Evolutionary conservation across 1,284 basidiomycete species (phyloP).

Genomic region (Moesziomyces sp.): DNA sequence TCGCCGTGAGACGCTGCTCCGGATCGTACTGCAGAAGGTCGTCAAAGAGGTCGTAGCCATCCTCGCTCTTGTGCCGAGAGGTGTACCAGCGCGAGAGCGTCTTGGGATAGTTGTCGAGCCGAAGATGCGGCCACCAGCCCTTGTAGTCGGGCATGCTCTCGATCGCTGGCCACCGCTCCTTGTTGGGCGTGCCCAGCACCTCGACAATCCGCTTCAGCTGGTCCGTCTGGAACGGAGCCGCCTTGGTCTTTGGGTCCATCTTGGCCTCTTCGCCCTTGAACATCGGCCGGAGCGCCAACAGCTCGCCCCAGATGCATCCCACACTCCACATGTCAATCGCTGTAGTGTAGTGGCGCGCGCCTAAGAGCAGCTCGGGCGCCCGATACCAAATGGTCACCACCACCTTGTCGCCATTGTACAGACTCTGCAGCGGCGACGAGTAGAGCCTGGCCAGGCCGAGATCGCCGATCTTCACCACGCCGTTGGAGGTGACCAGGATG

Average conservation of each 20-base stretch:
- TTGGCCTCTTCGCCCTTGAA: slow-evolving; percentile 99
- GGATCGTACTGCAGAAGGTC: slow-evolving; percentile 79
- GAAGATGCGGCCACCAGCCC: slow-evolving; percentile 71
- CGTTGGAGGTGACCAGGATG: slow-evolving; percentile 88
- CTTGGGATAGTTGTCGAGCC: slow-evolving; percentile 71
- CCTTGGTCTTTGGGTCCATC: slow-evolving; percentile 73
- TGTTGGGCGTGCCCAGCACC: slow-evolving; percentile 86
- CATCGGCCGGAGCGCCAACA: slow-evolving; percentile 90
- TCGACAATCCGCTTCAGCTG: slow-evolving; percentile 95
- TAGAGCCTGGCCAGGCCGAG: slow-evolving; percentile 90
- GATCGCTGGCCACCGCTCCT: slow-evolving; percentile 88
- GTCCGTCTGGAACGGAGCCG: slow-evolving; percentile 71
- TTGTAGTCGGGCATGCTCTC: slow-evolving; percentile 82
- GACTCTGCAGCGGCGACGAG: slow-evolving; percentile 83
- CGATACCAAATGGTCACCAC: slow-evolving; percentile 99
- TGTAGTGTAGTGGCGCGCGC: slow-evolving; percentile 95
- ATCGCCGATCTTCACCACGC: slow-evolving; percentile 97
- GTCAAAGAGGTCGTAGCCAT: slow-evolving; percentile 61
- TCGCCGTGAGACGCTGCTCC: slow-evolving; percentile 82
- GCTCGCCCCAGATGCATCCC: slow-evolving; percentile 95
- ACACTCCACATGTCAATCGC: slow-evolving; percentile 99
- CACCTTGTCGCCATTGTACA: slow-evolving; percentile 87
- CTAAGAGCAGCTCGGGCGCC: slow-evolving; percentile 91
- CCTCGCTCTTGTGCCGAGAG: slow-evolving; percentile 71
- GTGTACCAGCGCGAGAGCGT: slow-evolving; percentile 81